Conservation (phyloP, 345 rosid genomes). For the Euphorbia peplus region DNA sequence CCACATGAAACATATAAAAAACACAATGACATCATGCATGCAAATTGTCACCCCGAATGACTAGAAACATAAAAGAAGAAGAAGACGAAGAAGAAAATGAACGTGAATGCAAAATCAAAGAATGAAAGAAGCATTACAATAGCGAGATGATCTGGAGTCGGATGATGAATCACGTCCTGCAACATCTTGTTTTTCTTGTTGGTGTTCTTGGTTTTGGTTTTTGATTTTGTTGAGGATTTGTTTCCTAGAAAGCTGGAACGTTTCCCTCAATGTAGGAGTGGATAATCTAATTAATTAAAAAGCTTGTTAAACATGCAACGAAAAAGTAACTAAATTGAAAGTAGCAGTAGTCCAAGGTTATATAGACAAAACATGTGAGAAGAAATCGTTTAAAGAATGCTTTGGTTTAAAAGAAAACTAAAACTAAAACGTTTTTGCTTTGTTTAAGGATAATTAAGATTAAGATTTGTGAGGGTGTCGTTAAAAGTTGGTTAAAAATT, state of each 20-base stretch:
- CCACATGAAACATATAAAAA: background rate
- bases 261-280: background rate
- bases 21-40: too few species aligned
- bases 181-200: constrained; percentile 29
- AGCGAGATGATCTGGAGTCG: constrained; percentile 31
- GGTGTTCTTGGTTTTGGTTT: background rate
- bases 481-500: constrained; percentile 21
- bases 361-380: background rate
- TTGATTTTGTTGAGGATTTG: background rate
- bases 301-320: constrained; percentile 1
- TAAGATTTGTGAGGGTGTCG: constrained; percentile 45
- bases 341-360: constrained; percentile 12
- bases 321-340: background rate
- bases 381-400: constrained; percentile 1
- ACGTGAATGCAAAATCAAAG: too few species aligned
- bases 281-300: constrained; percentile 7
- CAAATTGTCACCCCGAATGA: too few species aligned
- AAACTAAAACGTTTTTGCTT: too few species aligned
- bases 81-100: background rate
- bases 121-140: constrained; percentile 30
- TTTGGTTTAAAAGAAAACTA: too few species aligned
- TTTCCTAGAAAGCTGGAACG: background rate
- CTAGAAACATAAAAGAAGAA: background rate
- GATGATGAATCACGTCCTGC: constrained; percentile 43
- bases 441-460: too few species aligned